Percentiles rank a stretch among this genome's conserved stretches.
phyloP scores from a whole-genome alignment of 169 alveolate species.

The Eimeria nieschulzi region DNA sequence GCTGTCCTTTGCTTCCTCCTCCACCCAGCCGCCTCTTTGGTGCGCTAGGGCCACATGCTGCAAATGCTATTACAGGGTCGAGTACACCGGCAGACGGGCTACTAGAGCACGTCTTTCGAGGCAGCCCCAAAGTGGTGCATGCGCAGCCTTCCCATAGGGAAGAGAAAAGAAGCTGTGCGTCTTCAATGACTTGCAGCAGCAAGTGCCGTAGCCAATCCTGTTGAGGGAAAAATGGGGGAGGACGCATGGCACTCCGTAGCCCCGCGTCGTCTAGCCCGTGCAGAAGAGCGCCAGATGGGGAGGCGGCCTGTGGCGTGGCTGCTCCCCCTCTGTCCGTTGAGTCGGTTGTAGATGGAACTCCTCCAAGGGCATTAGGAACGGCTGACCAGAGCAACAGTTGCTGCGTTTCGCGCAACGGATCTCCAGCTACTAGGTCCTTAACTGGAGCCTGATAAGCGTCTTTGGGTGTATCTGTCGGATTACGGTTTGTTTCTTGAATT shows the following conservation, averaged over 20 bases:
- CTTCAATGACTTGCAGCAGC: conserved; percentile 27
- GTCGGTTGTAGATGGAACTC: neutral
- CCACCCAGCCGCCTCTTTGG: neutral
- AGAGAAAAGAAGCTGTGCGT: conserved; percentile 29
- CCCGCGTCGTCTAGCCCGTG: conserved; percentile 18
- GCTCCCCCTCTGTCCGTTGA: neutral
- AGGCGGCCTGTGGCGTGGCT: neutral
- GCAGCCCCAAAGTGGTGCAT: conserved; percentile 11
- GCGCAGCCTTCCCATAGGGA: conserved; percentile 16
- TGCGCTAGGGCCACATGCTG: neutral
- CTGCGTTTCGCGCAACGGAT: neutral
- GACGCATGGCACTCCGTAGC: conserved; percentile 23
- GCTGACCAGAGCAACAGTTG: conserved; percentile 36
- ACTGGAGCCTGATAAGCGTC: neutral
- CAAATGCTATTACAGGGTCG: neutral
- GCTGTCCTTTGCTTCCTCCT: no score
- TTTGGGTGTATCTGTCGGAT: neutral
- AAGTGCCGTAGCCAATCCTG: conserved; percentile 15
- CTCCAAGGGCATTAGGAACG: neutral
- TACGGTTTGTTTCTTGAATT: neutral
- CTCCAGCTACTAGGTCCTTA: no score
- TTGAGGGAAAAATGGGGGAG: neutral
- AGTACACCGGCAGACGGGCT: neutral
- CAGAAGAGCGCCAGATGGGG: conserved; percentile 19
- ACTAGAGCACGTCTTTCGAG: neutral